phyloP scores from a whole-genome alignment of 1,284 basidiomycete species.

The Puccinia coronata region DNA sequence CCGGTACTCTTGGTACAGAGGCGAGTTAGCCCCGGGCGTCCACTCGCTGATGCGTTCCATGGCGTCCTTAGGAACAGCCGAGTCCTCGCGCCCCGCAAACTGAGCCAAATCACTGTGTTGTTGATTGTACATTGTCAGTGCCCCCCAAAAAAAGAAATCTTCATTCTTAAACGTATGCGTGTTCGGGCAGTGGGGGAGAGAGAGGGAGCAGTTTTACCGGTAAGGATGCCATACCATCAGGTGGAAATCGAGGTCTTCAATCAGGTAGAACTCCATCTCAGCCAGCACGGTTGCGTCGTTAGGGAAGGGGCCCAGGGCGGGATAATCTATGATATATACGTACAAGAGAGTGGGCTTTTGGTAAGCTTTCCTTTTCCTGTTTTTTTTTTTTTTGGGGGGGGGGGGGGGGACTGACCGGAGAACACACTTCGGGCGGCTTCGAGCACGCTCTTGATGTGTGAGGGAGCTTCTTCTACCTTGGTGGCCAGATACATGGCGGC shows the following conservation, averaged over 20 bases:
- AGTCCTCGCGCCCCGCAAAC: conserved; percentile 44
- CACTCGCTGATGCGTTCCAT: conserved; percentile 42
- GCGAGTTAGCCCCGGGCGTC: conserved; percentile 10
- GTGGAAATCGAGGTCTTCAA: conserved; percentile 95
- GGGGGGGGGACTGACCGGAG: conserved; percentile 63
- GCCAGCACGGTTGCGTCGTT: conserved; percentile 86
- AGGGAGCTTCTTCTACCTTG: conserved; percentile 92
- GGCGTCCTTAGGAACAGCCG: conserved; percentile 39
- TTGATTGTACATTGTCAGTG: conserved; percentile 62
- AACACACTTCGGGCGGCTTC: conserved; percentile 77
- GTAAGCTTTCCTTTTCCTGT: no score
- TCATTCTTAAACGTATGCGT: no score
- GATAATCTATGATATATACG: conserved; percentile 32
- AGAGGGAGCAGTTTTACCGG: no score
- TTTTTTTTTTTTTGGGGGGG: no score
- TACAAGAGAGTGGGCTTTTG: no score
- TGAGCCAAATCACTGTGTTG: conserved; percentile 36
- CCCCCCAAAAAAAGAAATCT: no score
- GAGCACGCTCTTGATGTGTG: conserved; percentile 91
- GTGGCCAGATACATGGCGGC: conserved; percentile 94
- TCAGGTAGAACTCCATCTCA: conserved; percentile 98
- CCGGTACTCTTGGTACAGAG: conserved; percentile 38
- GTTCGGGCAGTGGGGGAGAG: no score
- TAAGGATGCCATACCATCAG: conserved; percentile 92
- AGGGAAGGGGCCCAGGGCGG: conserved; percentile 67